Conservation (phyloP, 495 filamentous ascomycete genomes). For the Darksidea phi region DNA sequence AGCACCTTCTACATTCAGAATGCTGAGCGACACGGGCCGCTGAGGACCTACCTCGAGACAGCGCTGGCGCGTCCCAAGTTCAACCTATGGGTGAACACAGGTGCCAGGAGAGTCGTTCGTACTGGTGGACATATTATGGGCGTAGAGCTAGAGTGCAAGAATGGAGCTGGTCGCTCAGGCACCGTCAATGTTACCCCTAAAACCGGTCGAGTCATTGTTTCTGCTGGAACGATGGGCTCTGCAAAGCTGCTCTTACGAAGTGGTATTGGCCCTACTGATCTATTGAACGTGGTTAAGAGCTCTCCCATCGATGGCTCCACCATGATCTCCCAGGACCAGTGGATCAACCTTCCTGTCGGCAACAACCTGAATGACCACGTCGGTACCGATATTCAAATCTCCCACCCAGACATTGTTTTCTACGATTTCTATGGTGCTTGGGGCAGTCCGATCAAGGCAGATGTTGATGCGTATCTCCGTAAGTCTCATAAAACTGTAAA, state of each 20-base stretch:
- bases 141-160: slow-evolving; percentile 55
- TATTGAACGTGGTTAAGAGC: slow-evolving; percentile 36
- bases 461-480: slow-evolving; percentile 48
- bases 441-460: slow-evolving; percentile 48
- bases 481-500: background rate
- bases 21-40: slow-evolving; percentile 67
- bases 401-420: slow-evolving; percentile 57
- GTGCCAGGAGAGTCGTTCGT: slow-evolving; percentile 63
- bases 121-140: slow-evolving; percentile 61
- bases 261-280: slow-evolving; percentile 41
- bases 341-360: slow-evolving; percentile 75
- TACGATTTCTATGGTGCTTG: slow-evolving; percentile 66
- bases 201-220: slow-evolving; percentile 65
- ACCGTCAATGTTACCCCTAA: slow-evolving; percentile 57
- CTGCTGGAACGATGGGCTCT: slow-evolving; percentile 68
- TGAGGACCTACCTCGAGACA: slow-evolving; percentile 68
- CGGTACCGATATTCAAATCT: slow-evolving; percentile 61
- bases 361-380: slow-evolving; percentile 69
- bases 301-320: slow-evolving; percentile 33
- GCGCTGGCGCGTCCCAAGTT: slow-evolving; percentile 64
- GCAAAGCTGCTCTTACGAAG: slow-evolving; percentile 61
- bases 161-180: slow-evolving; percentile 46
- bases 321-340: slow-evolving; percentile 58
- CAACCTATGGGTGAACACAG: slow-evolving; percentile 61
- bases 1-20: slow-evolving; percentile 66